Base-by-base conservation (phyloP, 2,329 filamentous ascomycete genomes). In the Neofusicoccum cordaticola region DNA sequence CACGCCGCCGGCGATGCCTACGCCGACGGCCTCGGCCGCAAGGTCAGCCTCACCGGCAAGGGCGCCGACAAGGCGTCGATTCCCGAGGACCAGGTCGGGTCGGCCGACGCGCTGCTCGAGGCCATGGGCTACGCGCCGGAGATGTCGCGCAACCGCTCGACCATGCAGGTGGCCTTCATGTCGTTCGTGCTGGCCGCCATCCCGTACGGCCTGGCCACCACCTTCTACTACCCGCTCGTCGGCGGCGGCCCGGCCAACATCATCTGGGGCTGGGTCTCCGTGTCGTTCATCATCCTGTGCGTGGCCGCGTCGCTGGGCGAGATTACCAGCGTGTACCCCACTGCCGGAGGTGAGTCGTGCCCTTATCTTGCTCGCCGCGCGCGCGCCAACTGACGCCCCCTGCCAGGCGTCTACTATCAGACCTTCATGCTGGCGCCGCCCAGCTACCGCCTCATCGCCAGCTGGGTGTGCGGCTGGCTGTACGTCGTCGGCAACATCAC, bases 401-500 rank as follows among this genome's bases (percentile, higher is more conserved):
- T 58, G 52, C 39, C 6, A 52, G 62, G 62, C 34, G 89, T 92
- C 62, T 92, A 93, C 79, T 92, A 91, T 75, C 89, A 91, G 79
- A 88, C 89, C 5, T 92, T 90, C 73, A 91, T 91, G 86, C 84
- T 93, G 13, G 84, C 89, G 0, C 83, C 88, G 17, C 74, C 83
- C 31, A 76, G 75, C 15, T 89, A 85, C 78, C 86, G 89, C 62
- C 85, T 83, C 47, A 78, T 90, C 15, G 82, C 88, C 15, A 87
- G 87, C 37, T 92, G 88, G 86, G 85, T 90, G 57, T 90, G 87
- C 68, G 90, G 90, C 66, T 93, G 90, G 90, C 81, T 89, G 22
- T 93, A 90, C 73, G 85, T 91, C 17, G 87, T 92, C 60, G 91
- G 91, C 65, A 93, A 93, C 78, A 89, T 92, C 75, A 92, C 89